Base-by-base conservation (phyloP, 1,284 basidiomycete genomes). In the Mycena sp. region DNA sequence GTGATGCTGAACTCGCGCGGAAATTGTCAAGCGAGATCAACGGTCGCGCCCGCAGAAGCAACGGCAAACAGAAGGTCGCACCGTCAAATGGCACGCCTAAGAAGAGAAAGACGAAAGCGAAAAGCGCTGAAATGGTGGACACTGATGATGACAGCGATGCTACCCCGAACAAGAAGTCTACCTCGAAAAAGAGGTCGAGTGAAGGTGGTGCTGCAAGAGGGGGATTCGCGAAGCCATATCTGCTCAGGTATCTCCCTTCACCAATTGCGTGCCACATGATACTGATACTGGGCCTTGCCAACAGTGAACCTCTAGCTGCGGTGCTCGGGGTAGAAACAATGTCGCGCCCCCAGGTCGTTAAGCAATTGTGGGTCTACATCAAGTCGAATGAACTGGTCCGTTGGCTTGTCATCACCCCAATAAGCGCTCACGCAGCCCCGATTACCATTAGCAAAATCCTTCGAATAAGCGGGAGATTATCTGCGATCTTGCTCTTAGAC, bases 271-370 rank as follows among this genome's bases (percentile, higher is more conserved):
- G 35, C 58, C 60, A 37, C 16, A 53, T 51, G 50, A n/a, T n/a
- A n/a, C 58, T 48, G 21, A 51, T 52, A 51, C 60, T 57, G 37
- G 55, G 25, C 14, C 35, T 59, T 50, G 53, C 58, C 49, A 52
- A 32, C 69, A 93, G 91, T 69, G 85, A 80, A 65, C 87, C 90
- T 30, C 74, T 93, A 49, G 85, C 89, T 6, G 80, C 83, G 29
- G 77, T 93, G 32, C 76, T 92, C 23, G 77, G 82, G 35, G 76
- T 80, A 25, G 83, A 86, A 41, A 86, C 85, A 75, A 80, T 93
- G 63, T 92, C 93, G 21, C 89, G 94, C 28, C 92, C 92, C n/a
- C 93, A 94, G 71, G 91, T 94, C 32, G 94, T 95, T 50, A 96
- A 95, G 76, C 87, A 88, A 63, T 78, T 96, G 4, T 96, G 94